phyloP scores from a whole-genome alignment of 2,329 filamentous ascomycete genomes.

The Aaosphaeria arxii region DNA sequence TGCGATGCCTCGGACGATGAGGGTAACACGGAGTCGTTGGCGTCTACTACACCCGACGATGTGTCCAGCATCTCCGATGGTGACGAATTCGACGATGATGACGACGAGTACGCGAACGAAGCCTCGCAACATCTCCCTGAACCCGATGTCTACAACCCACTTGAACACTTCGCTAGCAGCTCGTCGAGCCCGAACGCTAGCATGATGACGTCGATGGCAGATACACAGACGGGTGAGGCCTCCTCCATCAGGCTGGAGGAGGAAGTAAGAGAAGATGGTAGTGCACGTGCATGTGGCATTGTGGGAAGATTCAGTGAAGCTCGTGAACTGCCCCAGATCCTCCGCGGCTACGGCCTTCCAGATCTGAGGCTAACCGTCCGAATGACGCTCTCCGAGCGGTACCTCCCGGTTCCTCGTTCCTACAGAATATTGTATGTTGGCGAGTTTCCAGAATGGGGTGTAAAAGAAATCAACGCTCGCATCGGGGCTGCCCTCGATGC shows the following conservation, averaged over 20 bases:
- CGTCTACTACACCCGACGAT: constrained; percentile 35
- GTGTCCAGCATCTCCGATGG: constrained; percentile 29
- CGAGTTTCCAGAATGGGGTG: constrained; percentile 25
- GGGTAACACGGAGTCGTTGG: constrained; percentile 35
- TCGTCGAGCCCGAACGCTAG: constrained; percentile 21
- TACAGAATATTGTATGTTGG: constrained; percentile 35
- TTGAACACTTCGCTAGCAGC: constrained; percentile 7
- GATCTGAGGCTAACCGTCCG: constrained; percentile 27
- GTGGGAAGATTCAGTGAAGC: constrained; percentile 20
- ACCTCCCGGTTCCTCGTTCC: constrained; percentile 21
- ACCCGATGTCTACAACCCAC: constrained; percentile 10
- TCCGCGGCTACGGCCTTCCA: constrained; percentile 22
- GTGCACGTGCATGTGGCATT: constrained; percentile 11
- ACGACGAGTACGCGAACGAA: constrained; percentile 17
- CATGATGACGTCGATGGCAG: constrained; percentile 26
- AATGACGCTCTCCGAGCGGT: constrained; percentile 21
- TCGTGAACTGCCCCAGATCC: constrained; percentile 18
- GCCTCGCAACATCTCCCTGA: constrained; percentile 3
- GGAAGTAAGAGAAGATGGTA: constrained; percentile 7
- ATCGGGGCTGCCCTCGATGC: constrained; percentile 31
- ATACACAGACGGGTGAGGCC: constrained; percentile 19
- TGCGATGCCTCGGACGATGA: constrained; percentile 36
- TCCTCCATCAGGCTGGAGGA: constrained; percentile 25
- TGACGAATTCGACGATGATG: constrained; percentile 26
- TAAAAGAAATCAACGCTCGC: constrained; percentile 24